Conservation (phyloP, 208 protist species). For the Naegleria fowleri region DNA sequence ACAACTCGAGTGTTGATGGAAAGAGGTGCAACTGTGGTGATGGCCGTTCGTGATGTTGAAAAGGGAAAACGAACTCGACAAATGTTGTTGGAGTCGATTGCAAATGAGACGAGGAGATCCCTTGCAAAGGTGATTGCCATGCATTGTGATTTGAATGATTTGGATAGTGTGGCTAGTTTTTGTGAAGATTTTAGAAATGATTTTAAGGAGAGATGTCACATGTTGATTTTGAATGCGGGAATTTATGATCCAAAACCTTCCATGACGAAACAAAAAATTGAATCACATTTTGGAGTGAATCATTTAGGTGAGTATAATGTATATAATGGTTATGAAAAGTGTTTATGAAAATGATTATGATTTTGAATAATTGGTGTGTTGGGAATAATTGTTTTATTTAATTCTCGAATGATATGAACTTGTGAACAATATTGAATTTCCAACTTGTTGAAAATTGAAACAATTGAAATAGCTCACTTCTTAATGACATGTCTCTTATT, state of each 20-base stretch:
- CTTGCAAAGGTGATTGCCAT: not conserved
- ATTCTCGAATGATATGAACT: too few relatives aligned
- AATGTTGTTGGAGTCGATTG: too few relatives aligned
- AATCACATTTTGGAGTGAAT: not conserved
- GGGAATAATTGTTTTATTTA: too few relatives aligned
- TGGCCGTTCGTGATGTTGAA: not conserved
- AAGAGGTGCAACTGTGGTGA: not conserved
- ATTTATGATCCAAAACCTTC: not conserved
- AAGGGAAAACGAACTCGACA: not conserved
- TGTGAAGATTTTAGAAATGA: not conserved
- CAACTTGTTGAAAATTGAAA: too few relatives aligned
- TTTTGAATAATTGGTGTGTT: too few relatives aligned
- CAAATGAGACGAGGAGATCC: not conserved
- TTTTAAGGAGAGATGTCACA: not conserved
- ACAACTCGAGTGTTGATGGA: not conserved
- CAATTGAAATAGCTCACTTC: not conserved
- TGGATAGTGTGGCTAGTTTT: not conserved
- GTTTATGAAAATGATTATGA: too few relatives aligned
- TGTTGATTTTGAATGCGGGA: not conserved
- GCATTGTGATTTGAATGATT: not conserved
- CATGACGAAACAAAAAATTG: not conserved
- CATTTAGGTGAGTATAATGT: not conserved
- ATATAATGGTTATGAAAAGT: too few relatives aligned
- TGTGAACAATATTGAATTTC: too few relatives aligned
- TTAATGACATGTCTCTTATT: not conserved